Conservation (phyloP, 495 filamentous ascomycete species). For the Echria macrotheca region DNA sequence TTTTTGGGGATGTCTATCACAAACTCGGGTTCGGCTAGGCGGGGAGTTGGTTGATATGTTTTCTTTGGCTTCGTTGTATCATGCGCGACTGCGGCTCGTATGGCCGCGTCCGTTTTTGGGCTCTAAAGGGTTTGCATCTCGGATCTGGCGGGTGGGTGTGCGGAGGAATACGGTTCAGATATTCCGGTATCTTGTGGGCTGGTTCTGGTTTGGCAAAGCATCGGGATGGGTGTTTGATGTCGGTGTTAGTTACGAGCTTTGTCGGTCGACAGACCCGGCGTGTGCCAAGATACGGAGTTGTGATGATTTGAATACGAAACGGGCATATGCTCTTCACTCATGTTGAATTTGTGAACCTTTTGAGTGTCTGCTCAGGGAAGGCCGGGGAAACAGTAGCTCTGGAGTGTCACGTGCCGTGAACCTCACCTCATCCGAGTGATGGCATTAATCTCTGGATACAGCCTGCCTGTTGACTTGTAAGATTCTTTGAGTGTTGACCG, state of each 20-base stretch:
- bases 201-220: slow-evolving; percentile 23
- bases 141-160: slow-evolving; percentile 23
- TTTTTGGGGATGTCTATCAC: slow-evolving; percentile 19
- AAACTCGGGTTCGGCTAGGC: slow-evolving; percentile 11
- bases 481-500: too few species aligned
- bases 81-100: slow-evolving; percentile 18
- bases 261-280: slow-evolving; percentile 14
- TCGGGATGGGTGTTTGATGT: slow-evolving; percentile 16
- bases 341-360: too few species aligned
- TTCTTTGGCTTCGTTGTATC: slow-evolving; percentile 19
- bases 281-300: slow-evolving; percentile 22
- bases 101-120: slow-evolving; percentile 17
- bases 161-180: slow-evolving; percentile 8
- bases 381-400: too few species aligned
- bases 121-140: slow-evolving; percentile 26
- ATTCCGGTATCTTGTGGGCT: slow-evolving; percentile 16
- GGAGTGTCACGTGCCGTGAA: too few species aligned
- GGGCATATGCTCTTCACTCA: slow-evolving; percentile 19
- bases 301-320: slow-evolving; percentile 13
- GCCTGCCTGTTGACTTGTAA: too few species aligned
- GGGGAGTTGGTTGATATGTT: slow-evolving; percentile 28
- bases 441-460: too few species aligned
- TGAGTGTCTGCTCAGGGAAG: too few species aligned
- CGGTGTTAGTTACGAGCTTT: slow-evolving; percentile 9
- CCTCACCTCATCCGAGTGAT: too few species aligned